Percentiles rank a stretch among this genome's conserved stretches.
Evolutionary conservation across 176 grass and related monocot species (phyloP).

Genomic region (Triticum urartu): DNA sequence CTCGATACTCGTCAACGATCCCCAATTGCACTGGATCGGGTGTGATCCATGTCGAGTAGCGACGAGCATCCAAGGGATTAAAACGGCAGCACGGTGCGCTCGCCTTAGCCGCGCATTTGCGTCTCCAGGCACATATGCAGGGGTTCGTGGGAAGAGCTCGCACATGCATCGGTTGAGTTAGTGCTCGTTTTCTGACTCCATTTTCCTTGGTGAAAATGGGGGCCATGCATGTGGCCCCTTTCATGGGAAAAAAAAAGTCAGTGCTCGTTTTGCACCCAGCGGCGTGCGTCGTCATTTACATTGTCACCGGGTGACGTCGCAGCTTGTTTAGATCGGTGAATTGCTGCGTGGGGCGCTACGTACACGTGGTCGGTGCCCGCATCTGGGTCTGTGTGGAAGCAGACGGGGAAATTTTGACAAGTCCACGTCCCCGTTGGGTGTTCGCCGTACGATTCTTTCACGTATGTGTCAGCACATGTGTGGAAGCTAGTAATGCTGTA

Average conservation of each 20-base stretch:
- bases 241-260: too few species aligned
- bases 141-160: too few species aligned
- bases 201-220: too few species aligned
- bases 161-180: too few species aligned
- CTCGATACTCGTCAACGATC: background rate
- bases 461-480: too few species aligned
- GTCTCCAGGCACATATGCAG: background rate
- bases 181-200: background rate
- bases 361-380: background rate
- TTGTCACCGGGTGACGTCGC: background rate
- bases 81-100: background rate
- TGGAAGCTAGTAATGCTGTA: background rate
- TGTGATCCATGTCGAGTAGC: background rate
- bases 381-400: background rate
- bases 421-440: background rate
- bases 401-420: background rate
- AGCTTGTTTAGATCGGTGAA: background rate
- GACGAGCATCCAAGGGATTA: background rate
- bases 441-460: slow-evolving; percentile 4
- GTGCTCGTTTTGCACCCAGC: background rate
- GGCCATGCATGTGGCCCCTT: too few species aligned
- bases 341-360: too few species aligned
- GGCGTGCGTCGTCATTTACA: background rate
- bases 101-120: background rate
- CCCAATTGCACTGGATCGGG: background rate